These are phyloP conservation scores for Cercospora beticola DNA, from an alignment of 2,329 filamentous ascomycete species.

Conservation along the genomic window DNA sequence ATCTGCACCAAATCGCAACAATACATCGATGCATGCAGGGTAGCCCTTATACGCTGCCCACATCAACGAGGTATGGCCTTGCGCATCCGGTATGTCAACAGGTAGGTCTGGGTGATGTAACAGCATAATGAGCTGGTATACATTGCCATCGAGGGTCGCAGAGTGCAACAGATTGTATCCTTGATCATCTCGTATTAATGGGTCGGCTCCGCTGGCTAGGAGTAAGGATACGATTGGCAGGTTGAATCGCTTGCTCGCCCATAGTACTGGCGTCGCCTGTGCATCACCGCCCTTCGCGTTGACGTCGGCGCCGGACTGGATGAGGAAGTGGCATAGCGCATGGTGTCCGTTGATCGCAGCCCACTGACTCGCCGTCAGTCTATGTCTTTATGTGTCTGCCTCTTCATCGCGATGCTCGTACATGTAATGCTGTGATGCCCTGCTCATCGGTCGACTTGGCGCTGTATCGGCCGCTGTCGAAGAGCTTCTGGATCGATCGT, in stretches of 20 bases:
- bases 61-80: conserved; percentile 93
- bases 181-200: conserved; percentile 86
- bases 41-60: conserved; percentile 99
- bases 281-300: conserved; percentile 96
- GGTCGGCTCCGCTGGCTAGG: conserved; percentile 87
- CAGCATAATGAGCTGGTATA: conserved; percentile 81
- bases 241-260: conserved; percentile 94
- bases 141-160: conserved; percentile 94
- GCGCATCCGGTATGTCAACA: conserved; percentile 84
- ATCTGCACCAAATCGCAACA: conserved; percentile 91
- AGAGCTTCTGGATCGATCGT: conserved; percentile 81
- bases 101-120: conserved; percentile 87
- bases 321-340: conserved; percentile 92
- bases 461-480: conserved; percentile 77
- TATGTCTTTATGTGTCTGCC: conserved; percentile 13
- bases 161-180: conserved; percentile 98
- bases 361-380: conserved; percentile 63
- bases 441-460: conserved; percentile 84
- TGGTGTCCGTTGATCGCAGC: conserved; percentile 98
- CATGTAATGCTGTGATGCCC: conserved; percentile 93
- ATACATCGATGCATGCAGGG: conserved; percentile 85
- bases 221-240: conserved; percentile 95
- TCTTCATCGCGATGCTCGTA: conserved; percentile 44
- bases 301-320: conserved; percentile 82
- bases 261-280: conserved; percentile 88